Conservation (phyloP, 2,329 filamentous ascomycete genomes). For the Cladophialophora carrionii region DNA sequence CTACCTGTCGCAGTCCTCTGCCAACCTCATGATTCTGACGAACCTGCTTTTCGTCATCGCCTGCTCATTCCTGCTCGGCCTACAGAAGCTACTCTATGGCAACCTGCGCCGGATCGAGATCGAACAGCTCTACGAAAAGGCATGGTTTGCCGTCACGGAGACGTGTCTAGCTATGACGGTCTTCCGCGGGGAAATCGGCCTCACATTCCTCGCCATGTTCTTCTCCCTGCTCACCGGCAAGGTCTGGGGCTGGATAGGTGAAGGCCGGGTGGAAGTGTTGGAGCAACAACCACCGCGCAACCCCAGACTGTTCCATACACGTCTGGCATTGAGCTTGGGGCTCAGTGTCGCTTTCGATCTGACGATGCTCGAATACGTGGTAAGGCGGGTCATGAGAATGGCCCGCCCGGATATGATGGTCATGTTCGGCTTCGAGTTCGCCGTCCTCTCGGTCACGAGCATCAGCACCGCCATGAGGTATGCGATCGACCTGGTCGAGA, state of each 20-base stretch:
- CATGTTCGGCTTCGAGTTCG: slow-evolving; percentile 99
- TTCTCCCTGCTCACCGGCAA: slow-evolving; percentile 88
- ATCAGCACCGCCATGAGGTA: slow-evolving; percentile 80
- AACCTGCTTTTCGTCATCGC: slow-evolving; percentile 86
- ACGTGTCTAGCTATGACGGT: slow-evolving; percentile 98
- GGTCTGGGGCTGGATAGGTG: slow-evolving; percentile 98
- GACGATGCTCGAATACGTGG: slow-evolving; percentile 77
- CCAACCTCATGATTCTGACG: slow-evolving; percentile 90
- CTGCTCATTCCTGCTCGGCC: slow-evolving; percentile 76
- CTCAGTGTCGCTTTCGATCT: slow-evolving; percentile 79
- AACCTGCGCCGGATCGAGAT: slow-evolving; percentile 89
- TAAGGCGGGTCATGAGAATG: slow-evolving; percentile 80
- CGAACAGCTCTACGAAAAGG: slow-evolving; percentile 95
- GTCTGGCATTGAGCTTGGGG: slow-evolving; percentile 76
- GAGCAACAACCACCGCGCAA: slow-evolving; percentile 94
- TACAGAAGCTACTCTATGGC: slow-evolving; percentile 90
- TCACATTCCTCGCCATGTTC: slow-evolving; percentile 96
- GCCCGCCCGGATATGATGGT: slow-evolving; percentile 99
- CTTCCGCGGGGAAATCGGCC: slow-evolving; percentile 91
- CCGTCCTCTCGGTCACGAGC: slow-evolving; percentile 79
- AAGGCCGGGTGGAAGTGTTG: slow-evolving; percentile 88
- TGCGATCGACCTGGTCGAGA: slow-evolving; percentile 74
- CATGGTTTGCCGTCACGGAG: slow-evolving; percentile 97
- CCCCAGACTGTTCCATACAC: slow-evolving; percentile 81
- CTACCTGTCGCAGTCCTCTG: slow-evolving; percentile 93